phyloP scores from a whole-genome alignment of 116 monocot genomes.

The Dioscorea cayenensis region DNA sequence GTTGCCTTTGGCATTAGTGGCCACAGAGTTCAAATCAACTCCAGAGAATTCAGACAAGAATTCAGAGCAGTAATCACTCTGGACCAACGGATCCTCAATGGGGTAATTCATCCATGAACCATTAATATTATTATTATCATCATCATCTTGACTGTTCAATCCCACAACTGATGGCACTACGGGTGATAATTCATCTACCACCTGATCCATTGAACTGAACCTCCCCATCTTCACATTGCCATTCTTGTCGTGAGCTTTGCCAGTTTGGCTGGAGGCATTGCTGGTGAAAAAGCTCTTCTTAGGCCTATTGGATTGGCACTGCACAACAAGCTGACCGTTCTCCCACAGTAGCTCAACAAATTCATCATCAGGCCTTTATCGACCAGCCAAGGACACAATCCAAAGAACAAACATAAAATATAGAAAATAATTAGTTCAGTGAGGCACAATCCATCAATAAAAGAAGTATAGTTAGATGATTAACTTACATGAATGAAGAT shows the following conservation, averaged over 20 bases:
- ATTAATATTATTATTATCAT: conserved; percentile 28
- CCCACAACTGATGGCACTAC: conserved; percentile 14
- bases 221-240: conserved; percentile 8
- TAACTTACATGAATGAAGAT: conserved; percentile 36
- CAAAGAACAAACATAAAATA: not conserved
- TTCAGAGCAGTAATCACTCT: conserved; percentile 43
- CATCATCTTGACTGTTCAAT: conserved; percentile 23
- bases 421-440: not conserved
- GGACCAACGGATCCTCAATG: conserved; percentile 41
- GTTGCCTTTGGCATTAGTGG: conserved; percentile 1
- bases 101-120: conserved; percentile 53
- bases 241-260: conserved; percentile 25
- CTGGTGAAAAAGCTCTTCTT: conserved; percentile 27
- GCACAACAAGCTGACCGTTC: conserved; percentile 74
- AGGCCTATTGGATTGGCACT: conserved; percentile 42
- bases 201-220: conserved; percentile 12
- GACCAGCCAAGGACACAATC: not conserved
- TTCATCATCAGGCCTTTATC: conserved; percentile 49
- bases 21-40: conserved; percentile 9
- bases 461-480: not conserved
- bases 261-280: not conserved
- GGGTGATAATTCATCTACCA: conserved; percentile 2
- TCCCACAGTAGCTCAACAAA: conserved; percentile 71
- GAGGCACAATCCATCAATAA: no score
- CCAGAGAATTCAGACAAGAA: conserved; percentile 49